These are phyloP conservation scores for Brassica napus DNA, from an alignment of 345 rosid genomes.

Conservation along the genomic window DNA sequence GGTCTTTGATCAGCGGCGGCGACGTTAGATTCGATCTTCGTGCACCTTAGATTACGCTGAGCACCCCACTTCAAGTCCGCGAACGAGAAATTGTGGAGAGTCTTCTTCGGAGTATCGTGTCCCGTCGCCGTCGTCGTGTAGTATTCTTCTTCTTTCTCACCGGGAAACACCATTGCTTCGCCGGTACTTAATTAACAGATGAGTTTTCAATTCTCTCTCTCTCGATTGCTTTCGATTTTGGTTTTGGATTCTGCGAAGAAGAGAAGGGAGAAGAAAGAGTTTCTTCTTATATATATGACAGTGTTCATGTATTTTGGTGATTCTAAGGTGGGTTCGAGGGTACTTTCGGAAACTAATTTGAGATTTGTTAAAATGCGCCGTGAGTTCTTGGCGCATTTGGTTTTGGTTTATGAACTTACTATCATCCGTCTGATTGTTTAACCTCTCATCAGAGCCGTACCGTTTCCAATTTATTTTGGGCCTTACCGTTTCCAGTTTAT, in stretches of 20 bases:
- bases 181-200: not conserved
- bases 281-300: not conserved
- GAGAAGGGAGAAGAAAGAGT: not conserved
- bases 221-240: not conserved
- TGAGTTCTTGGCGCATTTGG: not conserved
- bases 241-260: not conserved
- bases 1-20: conserved; percentile 19
- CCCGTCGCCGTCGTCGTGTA: not conserved
- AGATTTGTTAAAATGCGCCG: not conserved
- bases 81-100: not conserved
- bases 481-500: not conserved
- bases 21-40: not conserved
- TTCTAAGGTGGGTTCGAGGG: not conserved
- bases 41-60: not conserved
- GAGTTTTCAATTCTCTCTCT: not conserved
- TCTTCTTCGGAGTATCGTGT: not conserved
- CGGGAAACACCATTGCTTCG: not conserved
- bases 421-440: not conserved
- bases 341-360: not conserved
- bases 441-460: not conserved
- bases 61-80: not conserved
- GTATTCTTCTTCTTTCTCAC: not conserved
- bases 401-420: not conserved
- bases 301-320: not conserved
- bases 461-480: not conserved